Base-by-base conservation (phyloP, 2,329 filamentous ascomycete genomes). In the Cladobotryum protrusum region DNA sequence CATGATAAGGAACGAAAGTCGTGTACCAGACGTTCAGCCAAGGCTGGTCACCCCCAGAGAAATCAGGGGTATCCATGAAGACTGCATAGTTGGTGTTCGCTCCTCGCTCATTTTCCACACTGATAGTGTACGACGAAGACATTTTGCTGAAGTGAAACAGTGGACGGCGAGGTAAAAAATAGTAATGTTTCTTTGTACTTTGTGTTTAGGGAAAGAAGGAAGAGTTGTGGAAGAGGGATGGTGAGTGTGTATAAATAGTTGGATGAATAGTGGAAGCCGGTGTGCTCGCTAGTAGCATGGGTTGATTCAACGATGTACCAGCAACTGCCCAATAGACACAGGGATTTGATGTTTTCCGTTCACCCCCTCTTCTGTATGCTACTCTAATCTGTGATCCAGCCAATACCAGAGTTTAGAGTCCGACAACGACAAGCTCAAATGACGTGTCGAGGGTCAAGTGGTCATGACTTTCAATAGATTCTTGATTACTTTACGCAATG, bases 21-120 rank as follows among this genome's bases (percentile, higher is more conserved):
- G 49, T 48, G 19, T 47, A 51, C 49, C 49, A 51, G 13, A 51
- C 49, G 33, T 51, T 51, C 39, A 51, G 37, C 45, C 39, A 48
- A 36, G 49, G 45, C 17, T 39, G 20, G 13, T 15, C 15, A 13
- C 37, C 45, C 5, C 39, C 49, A 35, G 36, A 33, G 24, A 51
- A 51, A 1, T 35, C 6, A 13, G 49, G 49, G 19, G 49, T 33
- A 12, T 51, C 40, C 39, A 48, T 51, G n/a, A 51, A 51, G 3
- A 36, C 29, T 7, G 49, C 49, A 48, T 51, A 51, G 32, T 9
- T 51, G 5, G 49, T 51, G 19, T 51, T 48, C n/a, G 4, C 33
- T 19, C 49, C 49, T 18, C 49, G 49, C 1, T 43, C 14, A 18
- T 51, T 51, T 33, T 48, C 49, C 15, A 51, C 33, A 14, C 32